Evolutionary conservation across 2,329 filamentous ascomycete genomes (phyloP).

Genomic region (Ceratocystis colombiana): DNA sequence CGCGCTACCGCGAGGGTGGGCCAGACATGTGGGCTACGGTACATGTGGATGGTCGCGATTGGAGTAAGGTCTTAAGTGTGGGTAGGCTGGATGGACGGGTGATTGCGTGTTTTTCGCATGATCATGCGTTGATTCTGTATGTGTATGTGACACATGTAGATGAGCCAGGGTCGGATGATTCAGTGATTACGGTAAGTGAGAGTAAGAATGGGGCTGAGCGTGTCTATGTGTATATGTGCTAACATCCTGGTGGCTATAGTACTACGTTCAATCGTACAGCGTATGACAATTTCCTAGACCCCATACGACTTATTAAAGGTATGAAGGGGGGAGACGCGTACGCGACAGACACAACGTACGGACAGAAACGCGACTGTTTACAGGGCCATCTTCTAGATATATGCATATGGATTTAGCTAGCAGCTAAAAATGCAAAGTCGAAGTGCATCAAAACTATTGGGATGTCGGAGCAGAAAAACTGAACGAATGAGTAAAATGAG

Average conservation of each 20-base stretch:
- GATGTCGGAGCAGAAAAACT: not conserved
- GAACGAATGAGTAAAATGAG: not conserved
- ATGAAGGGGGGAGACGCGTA: too few relatives aligned
- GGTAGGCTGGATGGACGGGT: slow-evolving; percentile 80
- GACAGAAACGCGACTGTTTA: too few relatives aligned
- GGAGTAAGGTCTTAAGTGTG: slow-evolving; percentile 88
- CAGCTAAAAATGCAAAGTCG: too few relatives aligned
- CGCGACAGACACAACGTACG: too few relatives aligned
- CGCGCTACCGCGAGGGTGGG: slow-evolving; percentile 63
- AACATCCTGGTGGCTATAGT: slow-evolving; percentile 29
- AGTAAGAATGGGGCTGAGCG: not conserved
- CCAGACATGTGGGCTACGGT: slow-evolving; percentile 83
- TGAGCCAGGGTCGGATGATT: slow-evolving; percentile 54
- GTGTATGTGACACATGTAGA: slow-evolving; percentile 68
- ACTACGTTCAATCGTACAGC: slow-evolving; percentile 39
- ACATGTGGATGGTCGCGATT: slow-evolving; percentile 84
- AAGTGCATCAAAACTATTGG: too few relatives aligned
- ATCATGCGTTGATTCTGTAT: slow-evolving; percentile 71
- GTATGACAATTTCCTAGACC: slow-evolving; percentile 4
- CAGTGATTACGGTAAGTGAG: slow-evolving; percentile 61
- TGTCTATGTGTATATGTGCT: not conserved
- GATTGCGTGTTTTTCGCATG: slow-evolving; percentile 80
- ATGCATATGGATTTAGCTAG: too few relatives aligned
- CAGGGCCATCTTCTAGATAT: too few relatives aligned
- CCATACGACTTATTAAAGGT: not conserved